Base-by-base conservation (phyloP, 805 yeast genomes). In the Zygosaccharomyces kombuchaensis region DNA sequence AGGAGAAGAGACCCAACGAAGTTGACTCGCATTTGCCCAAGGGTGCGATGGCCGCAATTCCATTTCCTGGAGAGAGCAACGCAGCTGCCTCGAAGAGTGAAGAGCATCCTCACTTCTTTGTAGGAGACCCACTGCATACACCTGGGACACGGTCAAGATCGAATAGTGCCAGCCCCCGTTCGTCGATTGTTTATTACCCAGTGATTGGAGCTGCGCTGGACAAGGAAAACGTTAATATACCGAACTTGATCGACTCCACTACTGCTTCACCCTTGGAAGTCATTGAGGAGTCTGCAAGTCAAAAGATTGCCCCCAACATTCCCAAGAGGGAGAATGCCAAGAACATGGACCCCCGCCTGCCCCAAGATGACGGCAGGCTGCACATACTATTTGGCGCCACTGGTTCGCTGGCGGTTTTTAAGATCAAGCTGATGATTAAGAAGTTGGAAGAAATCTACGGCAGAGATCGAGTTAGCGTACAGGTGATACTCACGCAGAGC, bases 371-470 rank as follows among this genome's bases (percentile, higher is more conserved):
- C 65, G 91, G 88, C 9, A 89, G 88, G 62, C 74, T 87, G 48
- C 97, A 89, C 67, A 81, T 89, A 32, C 70, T 89, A 47, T 71
- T 89, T 48, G 96, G 93, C 9, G 89, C 89, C 29, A 87, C 96
- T 25, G 97, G 97, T 2, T 82, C 93, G 3, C 82, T 87, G 22
- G 91, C 95, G 17, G 82, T 91, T 3, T 77, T 82, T 49, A 87
- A 89, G 64, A 80, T 89, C 39, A 87, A 89, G 23, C 57, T 77
- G 52, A 85, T 90, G 44, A 82, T 89, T 47, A 84, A 83, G 61
- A 88, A 87, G 66, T 70, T 89, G 39, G 87, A 84, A 59, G 87
- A 84, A 57, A 79, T 84, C 22, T 90, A 83, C 59, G 93, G 95
- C 5, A 76, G 64, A 43, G 80, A 82, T 46, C 81, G 78, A 51